These are phyloP conservation scores for Exophiala mesophila DNA, from an alignment of 2,329 filamentous ascomycete species.

Conservation along the genomic window DNA sequence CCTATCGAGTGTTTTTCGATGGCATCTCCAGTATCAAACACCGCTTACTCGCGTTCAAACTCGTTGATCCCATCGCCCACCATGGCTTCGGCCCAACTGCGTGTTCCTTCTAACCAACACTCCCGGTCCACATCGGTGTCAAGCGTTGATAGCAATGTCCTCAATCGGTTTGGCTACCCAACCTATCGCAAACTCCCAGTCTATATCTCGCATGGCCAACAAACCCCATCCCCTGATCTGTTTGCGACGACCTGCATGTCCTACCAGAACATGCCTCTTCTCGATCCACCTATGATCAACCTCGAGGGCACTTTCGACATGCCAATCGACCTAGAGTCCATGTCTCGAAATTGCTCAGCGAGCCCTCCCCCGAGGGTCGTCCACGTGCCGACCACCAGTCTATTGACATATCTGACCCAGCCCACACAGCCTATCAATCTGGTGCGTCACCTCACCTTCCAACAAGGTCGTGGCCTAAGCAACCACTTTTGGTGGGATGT, in stretches of 20 bases:
- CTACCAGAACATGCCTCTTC: constrained; percentile 27
- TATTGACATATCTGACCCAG: constrained; percentile 71
- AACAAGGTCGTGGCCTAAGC: constrained; percentile 59
- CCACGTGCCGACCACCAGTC: constrained; percentile 53
- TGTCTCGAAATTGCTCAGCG: constrained; percentile 39
- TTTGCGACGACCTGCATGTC: constrained; percentile 24
- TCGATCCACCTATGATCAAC: constrained; percentile 35
- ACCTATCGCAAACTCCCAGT: constrained; percentile 72
- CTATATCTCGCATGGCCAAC: constrained; percentile 45
- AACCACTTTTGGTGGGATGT: constrained; percentile 97
- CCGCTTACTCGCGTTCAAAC: constrained; percentile 26
- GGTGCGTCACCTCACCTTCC: constrained; percentile 70
- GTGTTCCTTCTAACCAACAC: constrained; percentile 38
- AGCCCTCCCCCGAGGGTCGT: constrained; percentile 36
- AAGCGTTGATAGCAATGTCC: constrained; percentile 60
- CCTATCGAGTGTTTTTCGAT: constrained; percentile 40
- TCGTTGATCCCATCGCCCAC: constrained; percentile 24
- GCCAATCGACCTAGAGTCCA: constrained; percentile 23
- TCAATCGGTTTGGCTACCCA: constrained; percentile 74
- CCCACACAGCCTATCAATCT: constrained; percentile 78
- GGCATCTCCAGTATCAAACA: constrained; percentile 42
- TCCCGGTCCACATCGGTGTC: constrained; percentile 62
- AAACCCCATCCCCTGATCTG: constrained; percentile 33
- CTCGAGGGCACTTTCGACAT: constrained; percentile 30
- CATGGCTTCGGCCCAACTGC: constrained; percentile 30